phyloP scores from a whole-genome alignment of 176 grass and related monocot species.

The Dactylis glomerata region DNA sequence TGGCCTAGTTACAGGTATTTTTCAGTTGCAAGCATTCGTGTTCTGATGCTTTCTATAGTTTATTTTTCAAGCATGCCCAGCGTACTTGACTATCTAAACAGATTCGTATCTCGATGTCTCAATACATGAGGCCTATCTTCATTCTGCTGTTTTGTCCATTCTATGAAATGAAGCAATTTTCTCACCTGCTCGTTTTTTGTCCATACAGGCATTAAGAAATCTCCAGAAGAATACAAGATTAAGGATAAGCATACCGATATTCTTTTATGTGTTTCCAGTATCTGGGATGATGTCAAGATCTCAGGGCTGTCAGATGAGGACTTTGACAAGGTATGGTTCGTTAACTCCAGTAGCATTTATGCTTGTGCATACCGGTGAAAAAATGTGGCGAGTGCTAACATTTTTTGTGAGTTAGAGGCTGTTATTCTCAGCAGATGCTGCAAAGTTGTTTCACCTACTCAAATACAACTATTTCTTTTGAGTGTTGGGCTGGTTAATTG shows the following conservation, averaged over 20 bases:
- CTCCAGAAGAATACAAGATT: slow-evolving; percentile 58
- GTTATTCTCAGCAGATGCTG: not conserved
- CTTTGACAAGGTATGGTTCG: slow-evolving; percentile 66
- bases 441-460: not conserved
- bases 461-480: not conserved
- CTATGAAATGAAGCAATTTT: slow-evolving; percentile 12
- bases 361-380: not conserved
- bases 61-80: slow-evolving; percentile 7
- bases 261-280: slow-evolving; percentile 60
- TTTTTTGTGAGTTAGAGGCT: not conserved
- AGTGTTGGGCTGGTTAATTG: slow-evolving; percentile 12
- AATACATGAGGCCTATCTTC: not conserved
- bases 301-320: slow-evolving; percentile 60
- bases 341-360: slow-evolving; percentile 10
- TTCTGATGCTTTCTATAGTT: slow-evolving; percentile 10
- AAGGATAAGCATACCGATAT: slow-evolving; percentile 49
- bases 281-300: slow-evolving; percentile 53
- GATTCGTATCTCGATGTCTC: slow-evolving; percentile 2
- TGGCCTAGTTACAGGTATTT: slow-evolving; percentile 70
- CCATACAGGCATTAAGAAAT: slow-evolving; percentile 63
- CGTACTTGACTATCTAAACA: not conserved
- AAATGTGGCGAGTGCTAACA: not conserved
- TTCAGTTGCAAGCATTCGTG: slow-evolving; percentile 19
- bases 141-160: not conserved
- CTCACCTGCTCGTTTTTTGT: slow-evolving; percentile 3